Percentiles rank a stretch among this genome's conserved stretches.
These are phyloP conservation scores for Bremia lactucae DNA, from an alignment of 352 stramenopile genomes.

Conservation along the genomic window DNA sequence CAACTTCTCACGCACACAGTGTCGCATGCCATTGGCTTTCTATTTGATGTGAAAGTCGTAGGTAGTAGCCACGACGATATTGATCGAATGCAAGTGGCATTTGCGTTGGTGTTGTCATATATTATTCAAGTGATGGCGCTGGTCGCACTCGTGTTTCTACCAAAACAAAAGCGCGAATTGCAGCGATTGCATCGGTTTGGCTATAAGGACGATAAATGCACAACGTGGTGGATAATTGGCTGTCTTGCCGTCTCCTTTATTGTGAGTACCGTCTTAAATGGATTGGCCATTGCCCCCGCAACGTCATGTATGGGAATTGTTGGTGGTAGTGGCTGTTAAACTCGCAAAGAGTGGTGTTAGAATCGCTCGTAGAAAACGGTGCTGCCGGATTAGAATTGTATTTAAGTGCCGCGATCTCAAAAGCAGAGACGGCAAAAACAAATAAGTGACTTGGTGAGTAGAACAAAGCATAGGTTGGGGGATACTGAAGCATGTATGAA, in stretches of 20 bases:
- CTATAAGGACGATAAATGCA: slow-evolving; percentile 10
- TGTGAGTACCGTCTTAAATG: slow-evolving; percentile 31
- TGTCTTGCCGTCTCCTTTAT: slow-evolving; percentile 20
- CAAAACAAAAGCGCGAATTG: slow-evolving; percentile 34
- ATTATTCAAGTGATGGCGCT: slow-evolving; percentile 33
- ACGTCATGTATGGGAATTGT: slow-evolving; percentile 28
- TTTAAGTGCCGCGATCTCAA: too few species aligned
- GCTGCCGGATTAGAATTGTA: too few species aligned
- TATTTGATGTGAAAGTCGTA: slow-evolving; percentile 20
- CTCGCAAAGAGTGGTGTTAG: too few species aligned
- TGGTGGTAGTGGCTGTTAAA: slow-evolving; percentile 24
- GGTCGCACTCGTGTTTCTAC: slow-evolving; percentile 34
- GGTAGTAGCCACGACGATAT: slow-evolving; percentile 8
- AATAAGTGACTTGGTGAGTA: too few species aligned
- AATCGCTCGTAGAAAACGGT: too few species aligned
- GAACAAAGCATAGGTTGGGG: too few species aligned
- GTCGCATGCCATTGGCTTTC: slow-evolving; percentile 34
- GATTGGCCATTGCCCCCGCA: slow-evolving; percentile 17
- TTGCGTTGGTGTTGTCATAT: slow-evolving; percentile 37
- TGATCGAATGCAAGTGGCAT: slow-evolving; percentile 23
- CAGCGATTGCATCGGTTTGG: slow-evolving; percentile 27
- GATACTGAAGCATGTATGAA: too few species aligned
- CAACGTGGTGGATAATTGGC: slow-evolving; percentile 24
- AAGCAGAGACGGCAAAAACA: too few species aligned
- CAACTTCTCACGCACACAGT: slow-evolving; percentile 25